A percentile compares a stretch with the other conserved stretches of the same genome.
phyloP scores from a whole-genome alignment of 805 yeast genomes.

The Myxozyma melibiosi region DNA sequence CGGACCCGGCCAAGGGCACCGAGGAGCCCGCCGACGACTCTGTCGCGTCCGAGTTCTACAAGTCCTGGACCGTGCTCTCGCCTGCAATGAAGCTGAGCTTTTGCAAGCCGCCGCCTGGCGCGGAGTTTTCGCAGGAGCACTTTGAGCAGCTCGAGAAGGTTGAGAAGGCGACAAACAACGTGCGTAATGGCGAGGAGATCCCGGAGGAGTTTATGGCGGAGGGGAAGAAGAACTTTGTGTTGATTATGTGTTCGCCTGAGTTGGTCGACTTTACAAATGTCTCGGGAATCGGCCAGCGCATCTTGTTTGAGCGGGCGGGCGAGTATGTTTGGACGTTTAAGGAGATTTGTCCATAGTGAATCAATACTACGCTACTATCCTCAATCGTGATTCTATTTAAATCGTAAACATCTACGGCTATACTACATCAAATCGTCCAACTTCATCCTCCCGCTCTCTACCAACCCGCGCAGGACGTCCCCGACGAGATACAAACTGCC shows the following conservation, averaged over 20 bases:
- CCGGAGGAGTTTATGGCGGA: slow-evolving; percentile 4
- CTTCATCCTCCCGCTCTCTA: too few species aligned
- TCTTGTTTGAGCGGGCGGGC: slow-evolving; percentile 10
- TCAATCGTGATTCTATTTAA: not conserved
- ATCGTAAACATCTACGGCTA: not conserved
- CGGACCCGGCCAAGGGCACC: slow-evolving; percentile 17
- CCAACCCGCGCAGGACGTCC: slow-evolving; percentile 7
- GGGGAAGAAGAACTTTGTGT: slow-evolving; percentile 23
- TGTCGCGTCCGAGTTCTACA: slow-evolving; percentile 18
- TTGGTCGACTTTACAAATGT: slow-evolving; percentile 25
- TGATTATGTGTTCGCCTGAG: slow-evolving; percentile 22
- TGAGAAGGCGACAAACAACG: slow-evolving; percentile 13
- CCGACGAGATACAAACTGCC: slow-evolving; percentile 71
- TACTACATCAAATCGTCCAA: too few species aligned
- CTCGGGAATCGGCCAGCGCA: slow-evolving; percentile 25
- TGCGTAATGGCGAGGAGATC: slow-evolving; percentile 2
- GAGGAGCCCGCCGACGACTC: slow-evolving; percentile 10
- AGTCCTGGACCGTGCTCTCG: slow-evolving; percentile 27
- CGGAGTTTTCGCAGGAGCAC: slow-evolving; percentile 11
- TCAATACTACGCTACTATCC: too few species aligned
- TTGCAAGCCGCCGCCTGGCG: slow-evolving; percentile 30
- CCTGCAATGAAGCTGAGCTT: slow-evolving; percentile 26
- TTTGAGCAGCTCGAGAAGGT: slow-evolving; percentile 18
- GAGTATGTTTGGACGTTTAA: slow-evolving; percentile 28
- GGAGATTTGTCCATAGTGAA: slow-evolving; percentile 24